Evolutionary conservation across 1,284 basidiomycete genomes (phyloP), one percentile per base, ranked within the genome.

Genomic region (Ganoderma lingzhi): DNA sequence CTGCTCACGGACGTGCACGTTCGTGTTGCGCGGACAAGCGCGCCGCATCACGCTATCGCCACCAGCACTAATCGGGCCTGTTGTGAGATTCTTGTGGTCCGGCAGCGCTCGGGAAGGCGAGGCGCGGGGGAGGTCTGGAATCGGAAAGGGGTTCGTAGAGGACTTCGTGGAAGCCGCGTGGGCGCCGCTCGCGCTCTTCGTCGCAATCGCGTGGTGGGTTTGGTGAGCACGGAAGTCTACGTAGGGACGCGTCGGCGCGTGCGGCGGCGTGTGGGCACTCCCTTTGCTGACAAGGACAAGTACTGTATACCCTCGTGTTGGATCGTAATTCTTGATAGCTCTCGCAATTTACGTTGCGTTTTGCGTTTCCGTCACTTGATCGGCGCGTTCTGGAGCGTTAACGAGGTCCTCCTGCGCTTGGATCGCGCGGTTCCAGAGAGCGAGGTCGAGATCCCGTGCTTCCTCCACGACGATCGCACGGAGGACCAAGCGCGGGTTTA

Each of bases 401-500:
- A 19, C 35, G 3, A 35, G 35, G 30, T 64, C 58, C 19, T 66
- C 64, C 17, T 37, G 48, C 30, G 51, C 67, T 35, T 79, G 78
- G 23, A 84, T 79, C 6, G 80, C 81, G 37, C 63, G 73, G 65
- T 84, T 82, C 86, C 86, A 88, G 39, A 83, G 62, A n/a, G 74
- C 74, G 69, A 87, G 72, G 70, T 84, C 83, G 69, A 90, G 78
- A 71, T 85, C 85, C 44, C 78, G 78, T 35, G 82, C 81, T 15
- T 82, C 81, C 15, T 84, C 80, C 28, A 88, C 79, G 39, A 88
- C 76, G 41, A 90, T 76, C 2, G 87, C 89, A 44, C 84, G 84
- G 65, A 90, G 70, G 2, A 89, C 82, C 35, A 88, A 63, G 64
- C 53, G 74, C 73, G 55, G 81, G 76, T 75, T 86, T 77, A 70